Conservation (phyloP, 176 grass and related monocot species). For the Thalia dealbata region DNA sequence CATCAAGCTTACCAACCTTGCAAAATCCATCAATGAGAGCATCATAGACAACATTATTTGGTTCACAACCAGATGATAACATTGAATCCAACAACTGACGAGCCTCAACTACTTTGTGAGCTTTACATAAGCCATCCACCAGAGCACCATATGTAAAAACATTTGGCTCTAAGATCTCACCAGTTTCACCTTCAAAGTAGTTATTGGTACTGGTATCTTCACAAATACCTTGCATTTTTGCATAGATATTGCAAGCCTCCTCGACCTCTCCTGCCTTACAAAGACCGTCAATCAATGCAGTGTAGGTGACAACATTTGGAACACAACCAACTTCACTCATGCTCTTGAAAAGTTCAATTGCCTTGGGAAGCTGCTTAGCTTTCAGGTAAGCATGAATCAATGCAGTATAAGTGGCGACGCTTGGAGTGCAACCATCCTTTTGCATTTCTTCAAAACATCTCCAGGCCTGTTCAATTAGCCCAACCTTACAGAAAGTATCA, state of each 20-base stretch:
- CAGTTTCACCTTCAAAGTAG: slow-evolving; percentile 37
- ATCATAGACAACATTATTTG: slow-evolving; percentile 89
- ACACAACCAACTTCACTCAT: slow-evolving; percentile 63
- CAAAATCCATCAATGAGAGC: slow-evolving; percentile 86
- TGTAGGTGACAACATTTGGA: slow-evolving; percentile 78
- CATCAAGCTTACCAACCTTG: slow-evolving; percentile 70
- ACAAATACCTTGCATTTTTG: slow-evolving; percentile 54
- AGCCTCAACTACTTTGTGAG: slow-evolving; percentile 71
- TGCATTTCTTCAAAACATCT: slow-evolving; percentile 79
- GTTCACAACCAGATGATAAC: slow-evolving; percentile 50
- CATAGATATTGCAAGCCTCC: slow-evolving; percentile 68
- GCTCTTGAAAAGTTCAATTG: slow-evolving; percentile 58
- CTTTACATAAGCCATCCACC: slow-evolving; percentile 92
- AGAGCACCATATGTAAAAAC: slow-evolving; percentile 91
- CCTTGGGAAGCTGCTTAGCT: slow-evolving; percentile 49
- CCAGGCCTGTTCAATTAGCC: slow-evolving; percentile 61
- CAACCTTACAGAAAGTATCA: slow-evolving; percentile 88
- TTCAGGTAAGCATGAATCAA: slow-evolving; percentile 94
- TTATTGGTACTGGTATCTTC: slow-evolving; percentile 38
- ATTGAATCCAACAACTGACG: slow-evolving; percentile 64
- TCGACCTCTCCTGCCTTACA: slow-evolving; percentile 68
- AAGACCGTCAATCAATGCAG: slow-evolving; percentile 83
- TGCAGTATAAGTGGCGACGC: slow-evolving; percentile 82
- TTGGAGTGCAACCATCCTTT: slow-evolving; percentile 55
- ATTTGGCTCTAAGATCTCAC: slow-evolving; percentile 42